Base-by-base conservation (phyloP, 805 yeast species). In the Candida silvatica region DNA sequence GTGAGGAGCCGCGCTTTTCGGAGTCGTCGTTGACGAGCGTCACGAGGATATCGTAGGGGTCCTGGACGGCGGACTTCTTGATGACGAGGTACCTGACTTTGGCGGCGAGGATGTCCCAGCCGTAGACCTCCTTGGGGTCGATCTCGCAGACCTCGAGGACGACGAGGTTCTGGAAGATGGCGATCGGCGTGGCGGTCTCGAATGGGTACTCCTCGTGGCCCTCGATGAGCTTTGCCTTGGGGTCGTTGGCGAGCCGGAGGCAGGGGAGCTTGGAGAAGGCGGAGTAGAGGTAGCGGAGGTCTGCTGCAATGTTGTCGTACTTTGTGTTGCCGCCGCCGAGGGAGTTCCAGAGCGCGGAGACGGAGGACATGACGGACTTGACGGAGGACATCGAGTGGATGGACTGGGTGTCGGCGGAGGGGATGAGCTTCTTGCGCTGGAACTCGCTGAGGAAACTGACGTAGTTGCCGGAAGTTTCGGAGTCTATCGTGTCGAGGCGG, bases 121-220 rank as follows among this genome's bases (percentile, higher is more conserved):
- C 85, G 51, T 62, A 76, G 7, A 78, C 61, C 41, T 76, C 80
- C 40, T 75, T 73, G 15, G 81, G 79, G 41, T 75, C 81, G 39
- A 74, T 60, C 38, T 75, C 80, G 19, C 63, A 61, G 3, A 78
- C 52, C 47, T 77, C 85, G 30, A 77, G 56, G 16, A 77, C 80
- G 32, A 76, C 72, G 32, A 77, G 55, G 47, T 75, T 78, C 41
- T 74, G 76, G 52, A 77, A 78, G 52, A 73, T 63, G 27, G 58
- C 59, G n/a, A 78, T 50, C 3, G 85, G 84, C 6, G 79, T 77
- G 4, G 80, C 68, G 3, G 83, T 75, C 47, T 78, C 85, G 50
- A 79, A 77, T 0, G 84, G 85, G 48, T 71, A 77, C 48, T 77
- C 84, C 46, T 77, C 82, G 50, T 75, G 78, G 3, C 77, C 76